Base-by-base conservation (phyloP, 768 basidiomycete species). In the Dioszegia crocea region DNA sequence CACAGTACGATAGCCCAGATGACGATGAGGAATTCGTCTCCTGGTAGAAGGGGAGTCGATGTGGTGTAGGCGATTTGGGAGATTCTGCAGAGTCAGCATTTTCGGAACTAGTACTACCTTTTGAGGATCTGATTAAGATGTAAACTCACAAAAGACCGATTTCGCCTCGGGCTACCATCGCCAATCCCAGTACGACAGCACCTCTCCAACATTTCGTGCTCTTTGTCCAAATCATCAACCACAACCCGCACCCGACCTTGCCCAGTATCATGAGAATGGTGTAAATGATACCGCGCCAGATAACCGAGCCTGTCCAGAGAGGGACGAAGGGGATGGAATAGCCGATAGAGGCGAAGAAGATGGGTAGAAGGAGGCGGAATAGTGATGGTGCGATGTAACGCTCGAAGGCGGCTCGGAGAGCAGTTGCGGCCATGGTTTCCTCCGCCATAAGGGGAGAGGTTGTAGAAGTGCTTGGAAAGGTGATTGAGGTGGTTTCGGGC, bases 281-380 rank as follows among this genome's bases (percentile, higher is more conserved):
- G 72, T 84, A 85, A 29, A 85, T 69, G 31, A 85, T 62, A 1
- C 85, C 84, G 45, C 80, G 76, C 84, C 85, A 85, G 52, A 83
- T 64, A 62, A 79, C 65, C 4, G 17, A 17, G 68, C 78, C 70
- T 74, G 73, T 60, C 74, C 77, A 79, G 36, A 80, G 67, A 29
- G 78, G 71, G 9, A 81, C 67, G 38, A 83, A 81, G 1, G 84
- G 85, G 47, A 86, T 80, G 0, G 83, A 70, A 43, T 68, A 79
- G 1, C 85, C 86, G 44, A 87, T 84, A 36, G 84, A 84, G 5
- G 74, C 83, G 61, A 87, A 87, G 79, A 87, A 87, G 2, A 87
- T 69, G 1, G 87, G 86, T 0, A 81, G 79, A 24, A 87, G 76
- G 33, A 87, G 63, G 43, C 71, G 69, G 43, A 76, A 63, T 49